A percentile compares a stretch with the other conserved stretches of the same genome.
phyloP scores from a whole-genome alignment of 768 basidiomycete species.

The Lyophyllum semitale region DNA sequence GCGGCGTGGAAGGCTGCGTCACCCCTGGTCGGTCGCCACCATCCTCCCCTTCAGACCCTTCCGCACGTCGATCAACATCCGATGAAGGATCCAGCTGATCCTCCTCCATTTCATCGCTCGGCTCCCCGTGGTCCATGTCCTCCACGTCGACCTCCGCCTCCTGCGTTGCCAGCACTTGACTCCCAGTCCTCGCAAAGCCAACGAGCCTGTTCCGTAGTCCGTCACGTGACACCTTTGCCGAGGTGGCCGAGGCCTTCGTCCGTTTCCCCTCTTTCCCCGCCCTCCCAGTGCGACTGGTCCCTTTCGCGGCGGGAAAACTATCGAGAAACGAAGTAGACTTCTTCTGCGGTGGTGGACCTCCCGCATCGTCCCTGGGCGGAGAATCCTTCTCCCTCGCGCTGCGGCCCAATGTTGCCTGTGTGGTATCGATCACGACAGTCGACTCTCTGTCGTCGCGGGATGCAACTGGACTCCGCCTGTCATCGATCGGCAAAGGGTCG shows the following conservation, averaged over 20 bases:
- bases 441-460: neutral
- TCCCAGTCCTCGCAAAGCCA: slow-evolving; percentile 56
- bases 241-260: slow-evolving; percentile 11
- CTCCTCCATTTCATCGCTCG: slow-evolving; percentile 1
- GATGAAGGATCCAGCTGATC: slow-evolving; percentile 6
- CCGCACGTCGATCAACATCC: neutral
- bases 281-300: neutral
- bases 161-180: slow-evolving; percentile 25
- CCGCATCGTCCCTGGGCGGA: slow-evolving; percentile 10
- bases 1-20: slow-evolving; percentile 18
- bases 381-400: slow-evolving; percentile 8
- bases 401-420: slow-evolving; percentile 45
- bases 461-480: neutral
- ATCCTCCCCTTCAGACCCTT: neutral
- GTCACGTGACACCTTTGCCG: slow-evolving; percentile 10
- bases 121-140: neutral
- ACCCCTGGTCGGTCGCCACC: neutral
- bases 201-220: slow-evolving; percentile 49
- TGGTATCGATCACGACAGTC: slow-evolving; percentile 49
- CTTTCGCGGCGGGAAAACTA: neutral
- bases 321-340: neutral
- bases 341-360: slow-evolving; percentile 40
- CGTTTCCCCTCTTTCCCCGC: slow-evolving; percentile 5
- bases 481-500: neutral
- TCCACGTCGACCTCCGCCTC: slow-evolving; percentile 6